Base-by-base conservation (phyloP, 345 rosid species). In the Lepidium sativum region DNA sequence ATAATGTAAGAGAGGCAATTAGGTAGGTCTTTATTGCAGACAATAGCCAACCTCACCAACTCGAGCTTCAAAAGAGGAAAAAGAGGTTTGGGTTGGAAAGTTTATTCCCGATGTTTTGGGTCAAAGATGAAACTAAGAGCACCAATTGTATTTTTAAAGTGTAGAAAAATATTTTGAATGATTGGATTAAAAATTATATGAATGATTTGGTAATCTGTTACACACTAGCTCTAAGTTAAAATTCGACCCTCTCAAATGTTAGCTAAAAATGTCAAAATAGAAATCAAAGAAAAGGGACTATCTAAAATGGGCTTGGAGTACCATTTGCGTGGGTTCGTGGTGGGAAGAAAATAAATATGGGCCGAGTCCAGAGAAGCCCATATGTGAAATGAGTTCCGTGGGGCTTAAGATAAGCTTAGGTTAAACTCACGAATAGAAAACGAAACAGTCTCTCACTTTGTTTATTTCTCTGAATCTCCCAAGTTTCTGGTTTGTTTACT, bases 1-100 rank as follows among this genome's bases (percentile, higher is more conserved):
- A n/a, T 32, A 54, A 20, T 29, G 69, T 13, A 64, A 15, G 47
- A 56, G 63, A 66, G 14, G 39, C 27, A 60, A 52, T 54, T 70
- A 41, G 47, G 74, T 60, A 52, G 5, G 48, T 27, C 34, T 43
- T 69, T 53, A 60, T 61, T 70, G 61, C 7, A 48, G 71, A 67
- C 40, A 47, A 37, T 48, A 59, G 39, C 43, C 43, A 59, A 49
- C 17, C 53, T 50, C 33, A 59, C 60, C 67, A 68, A 50, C 37
- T 49, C 35, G 39, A 41, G 60, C 56, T 29, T 56, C 38, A 48
- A 9, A 18, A 20, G 12, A 6, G 21, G 2, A 9, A 15, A 49
- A 33, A 48, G 35, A 21, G 5, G 27, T 9, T 50, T 37, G 38
- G 15, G 23, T 20, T 65, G 21, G 53, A 25, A 31, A 21, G 17